Evolutionary conservation across 2,329 filamentous ascomycete genomes (phyloP).

Genomic region (Cladosporium velox): DNA sequence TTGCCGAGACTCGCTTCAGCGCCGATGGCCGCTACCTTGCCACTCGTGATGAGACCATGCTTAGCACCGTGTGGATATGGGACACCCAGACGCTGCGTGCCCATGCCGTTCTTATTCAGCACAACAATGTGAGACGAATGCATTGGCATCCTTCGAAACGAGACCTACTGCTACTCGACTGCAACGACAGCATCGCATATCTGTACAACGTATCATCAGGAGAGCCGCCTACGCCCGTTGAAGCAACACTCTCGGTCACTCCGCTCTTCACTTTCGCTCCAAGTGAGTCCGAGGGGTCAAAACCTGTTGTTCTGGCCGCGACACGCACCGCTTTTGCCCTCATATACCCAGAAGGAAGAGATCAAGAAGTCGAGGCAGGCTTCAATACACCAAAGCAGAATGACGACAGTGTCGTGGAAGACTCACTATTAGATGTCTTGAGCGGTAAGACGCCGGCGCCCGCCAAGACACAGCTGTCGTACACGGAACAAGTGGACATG

Average conservation of each 20-base stretch:
- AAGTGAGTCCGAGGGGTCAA: constrained; percentile 22
- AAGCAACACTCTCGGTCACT: constrained; percentile 22
- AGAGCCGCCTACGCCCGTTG: constrained; percentile 28
- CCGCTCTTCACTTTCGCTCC: constrained; percentile 27
- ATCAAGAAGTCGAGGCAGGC: constrained; percentile 25
- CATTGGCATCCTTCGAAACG: constrained; percentile 46
- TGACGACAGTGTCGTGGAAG: constrained; percentile 45
- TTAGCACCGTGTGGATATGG: constrained; percentile 52
- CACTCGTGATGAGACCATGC: constrained; percentile 36
- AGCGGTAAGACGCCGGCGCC: constrained; percentile 49
- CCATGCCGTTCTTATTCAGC: constrained; percentile 47
- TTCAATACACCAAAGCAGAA: constrained; percentile 26
- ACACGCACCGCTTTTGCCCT: constrained; percentile 43
- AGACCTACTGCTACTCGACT: constrained; percentile 46
- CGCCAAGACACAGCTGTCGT: constrained; percentile 33
- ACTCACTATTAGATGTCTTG: constrained; percentile 51
- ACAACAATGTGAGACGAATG: constrained; percentile 46
- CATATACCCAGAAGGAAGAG: constrained; percentile 44
- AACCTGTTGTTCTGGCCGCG: constrained; percentile 39
- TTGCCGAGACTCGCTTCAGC: constrained; percentile 35
- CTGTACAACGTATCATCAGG: constrained; percentile 37
- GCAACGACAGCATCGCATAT: constrained; percentile 43
- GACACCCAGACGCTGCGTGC: constrained; percentile 42
- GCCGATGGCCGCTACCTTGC: constrained; percentile 33
- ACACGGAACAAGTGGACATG: constrained; percentile 36